Base-by-base conservation (phyloP, 352 stramenopile genomes). In the Globisporangium recalcitrans region DNA sequence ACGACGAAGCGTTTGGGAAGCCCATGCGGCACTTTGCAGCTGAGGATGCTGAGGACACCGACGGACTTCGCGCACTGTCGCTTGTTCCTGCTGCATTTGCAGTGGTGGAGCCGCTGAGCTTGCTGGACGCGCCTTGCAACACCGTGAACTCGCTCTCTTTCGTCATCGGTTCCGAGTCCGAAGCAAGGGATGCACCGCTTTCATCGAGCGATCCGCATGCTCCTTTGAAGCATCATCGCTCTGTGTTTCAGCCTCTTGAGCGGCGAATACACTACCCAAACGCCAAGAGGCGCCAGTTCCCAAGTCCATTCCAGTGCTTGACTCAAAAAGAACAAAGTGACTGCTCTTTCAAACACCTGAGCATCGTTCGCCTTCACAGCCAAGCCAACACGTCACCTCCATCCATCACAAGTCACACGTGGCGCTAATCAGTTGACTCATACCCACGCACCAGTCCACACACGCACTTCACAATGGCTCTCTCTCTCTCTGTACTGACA, bases 61-160 rank as follows among this genome's bases (percentile, higher is more conserved):
- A 32, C 1, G 51, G 38, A n/a, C 24, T 54, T 21, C 27, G 24
- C 21, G 36, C 26, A 16, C 40, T 61, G 19, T 11, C 26, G 8
- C 31, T 54, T 22, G 46, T 11, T 52, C 21, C 22, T 52, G 16
- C 42, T 49, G 42, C 19, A 14, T n/a, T 8, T 4, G 22, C 4
- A 16, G 19, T 7, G 1, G 27, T 49, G 42, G 27, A 36, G 14
- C 26, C 22, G 9, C 27, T 24, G 34, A 16, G 27, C 10, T 54
- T 60, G 14, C 21, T 55, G 7, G 60, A 21, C 2, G 51, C 22
- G n/a, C 51, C 10, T 22, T 60, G 60, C 4, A 60, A 32, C 7
- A 32, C 14, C 7, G 61, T 16, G 46, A 67, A 67, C 44, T 62
- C 61, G 13, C 10, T 24, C 19, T 60, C 60, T 22, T 57, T 61